Conservation (phyloP, 768 basidiomycete genomes). For the Serpula lacrymans region DNA sequence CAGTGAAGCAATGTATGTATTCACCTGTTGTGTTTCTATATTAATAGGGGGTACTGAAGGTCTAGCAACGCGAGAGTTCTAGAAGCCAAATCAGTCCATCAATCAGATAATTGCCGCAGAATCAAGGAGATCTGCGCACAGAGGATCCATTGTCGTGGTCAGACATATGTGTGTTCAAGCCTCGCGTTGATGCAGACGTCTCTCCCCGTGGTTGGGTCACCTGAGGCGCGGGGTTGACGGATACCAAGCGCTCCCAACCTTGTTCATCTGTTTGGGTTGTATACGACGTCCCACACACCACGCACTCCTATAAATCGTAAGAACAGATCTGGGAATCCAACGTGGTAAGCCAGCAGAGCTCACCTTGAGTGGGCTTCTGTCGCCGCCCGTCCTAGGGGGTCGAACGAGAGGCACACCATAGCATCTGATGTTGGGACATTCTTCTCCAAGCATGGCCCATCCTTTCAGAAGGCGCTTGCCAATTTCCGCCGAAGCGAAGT, state of each 20-base stretch:
- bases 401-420: constrained; percentile 83
- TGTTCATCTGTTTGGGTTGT: constrained; percentile 47
- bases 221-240: constrained; percentile 18
- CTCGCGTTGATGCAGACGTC: too few relatives aligned
- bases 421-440: constrained; percentile 68
- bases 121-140: too few relatives aligned
- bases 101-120: too few relatives aligned
- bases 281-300: constrained; percentile 68
- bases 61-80: too few relatives aligned
- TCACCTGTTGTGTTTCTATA: too few relatives aligned
- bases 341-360: constrained; percentile 13
- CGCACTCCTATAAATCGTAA: constrained; percentile 60
- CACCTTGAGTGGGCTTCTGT: constrained; percentile 67
- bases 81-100: too few relatives aligned
- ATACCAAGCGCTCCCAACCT: constrained; percentile 45
- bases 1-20: too few relatives aligned
- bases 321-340: constrained; percentile 4
- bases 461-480: constrained; percentile 75
- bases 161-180: too few relatives aligned
- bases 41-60: too few relatives aligned
- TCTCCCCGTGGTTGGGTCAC: too few relatives aligned
- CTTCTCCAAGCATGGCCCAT: constrained; percentile 89
- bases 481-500: constrained; percentile 74
- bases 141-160: too few relatives aligned
- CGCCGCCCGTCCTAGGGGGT: constrained; percentile 60